Percentiles rank a stretch among this genome's conserved stretches.
Evolutionary conservation across 495 filamentous ascomycete genomes (phyloP).

Genomic region (Aspergillus affinis): DNA sequence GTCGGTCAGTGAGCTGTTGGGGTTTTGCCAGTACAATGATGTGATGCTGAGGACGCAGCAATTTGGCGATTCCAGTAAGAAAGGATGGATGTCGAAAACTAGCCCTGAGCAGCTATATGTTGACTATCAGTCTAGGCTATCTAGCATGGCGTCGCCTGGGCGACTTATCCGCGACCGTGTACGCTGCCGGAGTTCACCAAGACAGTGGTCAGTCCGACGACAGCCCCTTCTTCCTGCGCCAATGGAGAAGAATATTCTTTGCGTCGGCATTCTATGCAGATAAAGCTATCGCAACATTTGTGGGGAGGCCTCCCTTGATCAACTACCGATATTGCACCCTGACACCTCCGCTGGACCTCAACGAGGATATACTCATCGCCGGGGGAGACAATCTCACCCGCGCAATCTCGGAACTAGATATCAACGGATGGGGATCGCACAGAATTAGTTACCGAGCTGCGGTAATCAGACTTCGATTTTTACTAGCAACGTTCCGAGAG

Average conservation of each 20-base stretch:
- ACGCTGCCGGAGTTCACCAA: constrained; percentile 59
- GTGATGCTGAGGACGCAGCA: constrained; percentile 45
- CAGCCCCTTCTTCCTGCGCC: constrained; percentile 52
- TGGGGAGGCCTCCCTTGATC: constrained; percentile 57
- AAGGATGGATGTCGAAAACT: constrained; percentile 2
- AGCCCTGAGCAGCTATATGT: not conserved
- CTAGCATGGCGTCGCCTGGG: constrained; percentile 54
- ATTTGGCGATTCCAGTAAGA: constrained; percentile 54
- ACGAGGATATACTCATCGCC: constrained; percentile 48
- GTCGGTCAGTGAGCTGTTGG: constrained; percentile 48
- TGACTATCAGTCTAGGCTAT: constrained; percentile 36
- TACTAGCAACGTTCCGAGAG: constrained; percentile 51
- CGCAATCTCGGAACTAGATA: constrained; percentile 46
- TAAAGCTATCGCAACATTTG: constrained; percentile 53
- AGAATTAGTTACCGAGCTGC: constrained; percentile 39
- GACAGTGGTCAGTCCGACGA: constrained; percentile 41
- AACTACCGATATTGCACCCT: constrained; percentile 55
- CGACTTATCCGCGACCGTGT: constrained; percentile 52
- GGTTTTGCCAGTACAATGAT: constrained; percentile 45
- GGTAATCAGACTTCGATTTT: constrained; percentile 48
- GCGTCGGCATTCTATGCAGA: constrained; percentile 51
- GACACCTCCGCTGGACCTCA: constrained; percentile 57
- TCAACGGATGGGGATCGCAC: constrained; percentile 53
- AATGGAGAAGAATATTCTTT: constrained; percentile 54
- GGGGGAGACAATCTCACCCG: constrained; percentile 43